Conservation (phyloP, 1,284 basidiomycete genomes). For the Rhodotorula sp. region DNA sequence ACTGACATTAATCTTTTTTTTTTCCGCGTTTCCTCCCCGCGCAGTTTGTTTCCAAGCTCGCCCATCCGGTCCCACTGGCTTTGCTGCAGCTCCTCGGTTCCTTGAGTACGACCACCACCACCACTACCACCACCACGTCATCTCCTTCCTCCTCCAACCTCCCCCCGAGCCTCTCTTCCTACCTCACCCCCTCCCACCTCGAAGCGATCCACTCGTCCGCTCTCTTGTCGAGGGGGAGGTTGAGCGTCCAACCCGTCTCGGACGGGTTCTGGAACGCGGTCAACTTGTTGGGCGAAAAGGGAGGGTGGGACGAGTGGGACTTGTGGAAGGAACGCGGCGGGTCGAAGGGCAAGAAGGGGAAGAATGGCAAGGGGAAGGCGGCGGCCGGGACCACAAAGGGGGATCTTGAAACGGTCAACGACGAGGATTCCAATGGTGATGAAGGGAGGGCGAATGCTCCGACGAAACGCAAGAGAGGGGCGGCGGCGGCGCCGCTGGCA, state of each 20-base stretch:
- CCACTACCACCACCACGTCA: conserved; percentile 11
- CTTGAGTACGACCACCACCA: not conserved
- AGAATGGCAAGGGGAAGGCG: not conserved
- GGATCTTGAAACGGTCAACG: not conserved
- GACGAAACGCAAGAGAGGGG: not conserved
- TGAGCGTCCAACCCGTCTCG: conserved; percentile 82
- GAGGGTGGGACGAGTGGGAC: conserved; percentile 55
- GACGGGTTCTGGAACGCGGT: conserved; percentile 70
- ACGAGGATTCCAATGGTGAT: no score
- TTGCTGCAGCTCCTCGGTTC: conserved; percentile 67
- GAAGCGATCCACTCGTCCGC: conserved; percentile 65
- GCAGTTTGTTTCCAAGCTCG: conserved; percentile 54
- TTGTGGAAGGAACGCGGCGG: not conserved
- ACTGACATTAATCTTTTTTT: not conserved
- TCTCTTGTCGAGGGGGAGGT: conserved; percentile 74
- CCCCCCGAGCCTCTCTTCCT: conserved; percentile 57
- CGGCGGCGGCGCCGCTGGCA: no score
- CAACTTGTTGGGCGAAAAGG: conserved; percentile 64
- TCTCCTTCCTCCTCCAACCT: conserved; percentile 65
- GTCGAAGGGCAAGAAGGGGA: not conserved
- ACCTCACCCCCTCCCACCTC: conserved; percentile 47
- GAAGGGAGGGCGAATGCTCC: not conserved
- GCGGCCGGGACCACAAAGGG: not conserved
- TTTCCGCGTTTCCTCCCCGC: not conserved
- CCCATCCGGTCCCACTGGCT: conserved; percentile 74